Percentiles rank a stretch among this genome's conserved stretches.
Evolutionary conservation across 331 rosid species (phyloP).

Genomic region (Dryas integrifolia): DNA sequence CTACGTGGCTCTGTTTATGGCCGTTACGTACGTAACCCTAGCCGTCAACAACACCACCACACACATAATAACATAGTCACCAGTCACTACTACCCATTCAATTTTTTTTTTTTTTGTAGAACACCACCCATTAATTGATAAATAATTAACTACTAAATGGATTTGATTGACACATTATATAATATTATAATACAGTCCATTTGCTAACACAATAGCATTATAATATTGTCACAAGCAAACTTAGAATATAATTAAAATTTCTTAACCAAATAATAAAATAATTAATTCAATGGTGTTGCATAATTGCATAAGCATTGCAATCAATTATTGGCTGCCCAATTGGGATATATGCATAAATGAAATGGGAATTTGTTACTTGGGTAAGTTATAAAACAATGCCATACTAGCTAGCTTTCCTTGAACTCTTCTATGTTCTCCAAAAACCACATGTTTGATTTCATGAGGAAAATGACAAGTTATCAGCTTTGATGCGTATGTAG

Average conservation of each 20-base stretch:
- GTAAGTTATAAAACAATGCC: no score
- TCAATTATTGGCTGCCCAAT: background rate
- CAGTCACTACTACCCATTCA: background rate
- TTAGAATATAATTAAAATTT: background rate
- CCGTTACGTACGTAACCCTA: conserved; percentile 50
- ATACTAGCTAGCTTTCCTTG: no score
- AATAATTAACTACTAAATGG: conserved; percentile 12
- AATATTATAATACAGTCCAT: background rate
- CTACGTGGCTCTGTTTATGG: conserved; percentile 39
- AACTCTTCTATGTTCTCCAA: background rate
- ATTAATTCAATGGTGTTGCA: background rate
- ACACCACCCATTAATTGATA: conserved; percentile 10
- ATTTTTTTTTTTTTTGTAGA: no score
- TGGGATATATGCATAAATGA: background rate
- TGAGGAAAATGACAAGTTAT: background rate
- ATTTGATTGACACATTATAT: conserved; percentile 5
- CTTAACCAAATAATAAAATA: no score
- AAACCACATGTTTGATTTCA: background rate
- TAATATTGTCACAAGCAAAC: background rate
- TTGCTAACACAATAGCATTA: background rate
- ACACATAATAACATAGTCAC: background rate
- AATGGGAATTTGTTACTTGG: background rate
- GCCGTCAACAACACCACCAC: conserved; percentile 42
- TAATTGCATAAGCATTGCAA: background rate
- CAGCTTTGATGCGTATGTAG: background rate